Conservation (phyloP, 2,329 filamentous ascomycete species). For the Fusarium albosuccineum region DNA sequence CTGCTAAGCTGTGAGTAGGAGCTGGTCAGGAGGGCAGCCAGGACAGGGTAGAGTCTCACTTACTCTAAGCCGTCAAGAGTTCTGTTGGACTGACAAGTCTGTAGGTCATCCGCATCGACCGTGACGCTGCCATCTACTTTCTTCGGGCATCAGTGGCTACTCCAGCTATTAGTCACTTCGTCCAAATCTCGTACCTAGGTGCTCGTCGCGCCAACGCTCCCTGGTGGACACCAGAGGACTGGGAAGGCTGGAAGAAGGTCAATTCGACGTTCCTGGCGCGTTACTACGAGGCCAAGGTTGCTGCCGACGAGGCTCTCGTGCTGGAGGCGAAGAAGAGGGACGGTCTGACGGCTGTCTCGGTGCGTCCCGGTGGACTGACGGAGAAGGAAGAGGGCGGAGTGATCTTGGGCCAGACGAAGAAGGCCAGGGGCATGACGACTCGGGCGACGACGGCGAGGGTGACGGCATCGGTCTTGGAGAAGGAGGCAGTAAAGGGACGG, state of each 20-base stretch:
- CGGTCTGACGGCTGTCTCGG: constrained; percentile 58
- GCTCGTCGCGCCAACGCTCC: constrained; percentile 61
- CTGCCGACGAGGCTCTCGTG: constrained; percentile 66
- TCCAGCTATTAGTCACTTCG: constrained; percentile 64
- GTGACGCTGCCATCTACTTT: constrained; percentile 44
- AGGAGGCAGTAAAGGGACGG: constrained; percentile 54
- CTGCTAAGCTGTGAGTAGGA: constrained; percentile 32
- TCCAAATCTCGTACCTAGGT: constrained; percentile 70
- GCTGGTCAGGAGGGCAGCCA: constrained; percentile 55
- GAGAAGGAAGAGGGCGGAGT: constrained; percentile 60
- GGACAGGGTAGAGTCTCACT: constrained; percentile 45
- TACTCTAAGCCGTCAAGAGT: neutral
- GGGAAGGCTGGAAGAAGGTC: constrained; percentile 53
- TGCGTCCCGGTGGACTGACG: constrained; percentile 63
- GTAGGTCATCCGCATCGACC: constrained; percentile 45
- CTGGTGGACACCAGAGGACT: constrained; percentile 65
- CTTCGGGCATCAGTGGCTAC: constrained; percentile 40
- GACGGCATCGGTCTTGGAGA: constrained; percentile 61
- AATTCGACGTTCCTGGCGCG: constrained; percentile 57
- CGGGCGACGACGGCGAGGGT: constrained; percentile 69
- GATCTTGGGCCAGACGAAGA: constrained; percentile 56
- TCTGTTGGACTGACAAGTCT: constrained; percentile 17
- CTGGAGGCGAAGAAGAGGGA: constrained; percentile 54
- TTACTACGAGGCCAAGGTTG: constrained; percentile 69
- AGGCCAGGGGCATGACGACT: constrained; percentile 57